phyloP scores from a whole-genome alignment of 164 flowering plant species.

The Tetracentron sinense region DNA sequence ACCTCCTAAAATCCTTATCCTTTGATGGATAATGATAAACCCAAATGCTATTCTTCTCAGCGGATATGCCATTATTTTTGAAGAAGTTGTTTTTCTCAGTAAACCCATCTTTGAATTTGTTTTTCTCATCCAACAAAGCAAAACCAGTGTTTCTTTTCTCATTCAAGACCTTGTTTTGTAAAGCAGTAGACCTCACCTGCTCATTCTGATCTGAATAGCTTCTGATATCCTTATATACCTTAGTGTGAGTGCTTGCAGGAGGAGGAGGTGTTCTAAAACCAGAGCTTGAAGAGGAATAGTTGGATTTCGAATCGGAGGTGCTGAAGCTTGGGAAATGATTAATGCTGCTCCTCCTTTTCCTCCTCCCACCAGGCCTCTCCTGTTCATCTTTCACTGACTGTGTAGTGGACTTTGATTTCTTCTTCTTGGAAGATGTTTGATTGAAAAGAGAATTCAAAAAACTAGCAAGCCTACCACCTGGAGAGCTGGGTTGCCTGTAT shows the following conservation, averaged over 20 bases:
- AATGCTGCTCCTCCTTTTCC: conserved; percentile 38
- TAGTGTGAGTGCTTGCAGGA: conserved; percentile 39
- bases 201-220: conserved; percentile 32
- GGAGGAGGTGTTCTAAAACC: conserved; percentile 65
- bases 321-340: conserved; percentile 27
- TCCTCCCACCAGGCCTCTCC: conserved; percentile 50
- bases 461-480: conserved; percentile 68
- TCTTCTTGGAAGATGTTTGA: conserved; percentile 69
- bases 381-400: conserved; percentile 51
- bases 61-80: neutral
- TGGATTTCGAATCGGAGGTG: conserved; percentile 6
- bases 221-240: conserved; percentile 36
- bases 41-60: conserved; percentile 34
- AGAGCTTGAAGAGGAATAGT: conserved; percentile 39
- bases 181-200: conserved; percentile 18
- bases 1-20: conserved; percentile 26
- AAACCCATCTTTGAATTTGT: conserved; percentile 27
- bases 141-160: conserved; percentile 14
- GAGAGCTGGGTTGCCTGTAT: conserved; percentile 76
- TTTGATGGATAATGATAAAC: conserved; percentile 20
- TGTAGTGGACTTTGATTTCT: conserved; percentile 45
- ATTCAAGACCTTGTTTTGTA: conserved; percentile 6
- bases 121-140: conserved; percentile 40
- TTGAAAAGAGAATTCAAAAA: conserved; percentile 65
- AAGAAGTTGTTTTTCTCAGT: conserved; percentile 25